These are phyloP conservation scores for Lolium rigidum DNA, from an alignment of 176 grass and related monocot species.

Conservation along the genomic window DNA sequence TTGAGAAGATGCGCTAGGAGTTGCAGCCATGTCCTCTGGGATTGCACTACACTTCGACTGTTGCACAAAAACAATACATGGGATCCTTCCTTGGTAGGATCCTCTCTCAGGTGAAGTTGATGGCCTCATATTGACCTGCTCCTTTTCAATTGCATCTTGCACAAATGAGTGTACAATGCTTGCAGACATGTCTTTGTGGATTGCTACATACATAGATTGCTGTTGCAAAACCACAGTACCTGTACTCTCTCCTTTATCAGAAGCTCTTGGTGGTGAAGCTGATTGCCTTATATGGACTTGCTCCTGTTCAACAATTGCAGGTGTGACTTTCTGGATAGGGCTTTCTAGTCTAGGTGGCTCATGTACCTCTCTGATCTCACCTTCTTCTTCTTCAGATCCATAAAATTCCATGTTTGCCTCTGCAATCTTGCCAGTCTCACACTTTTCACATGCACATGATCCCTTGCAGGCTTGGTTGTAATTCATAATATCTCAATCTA, in stretches of 20 bases:
- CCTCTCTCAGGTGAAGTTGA: slow-evolving; percentile 37
- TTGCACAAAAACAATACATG: slow-evolving; percentile 15
- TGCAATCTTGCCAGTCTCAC: slow-evolving; percentile 35
- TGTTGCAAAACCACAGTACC: slow-evolving; percentile 4
- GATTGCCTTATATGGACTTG: slow-evolving; percentile 7
- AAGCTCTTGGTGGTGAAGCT: slow-evolving; percentile 16
- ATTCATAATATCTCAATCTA: slow-evolving; percentile 46
- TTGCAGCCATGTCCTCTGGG: slow-evolving; percentile 21
- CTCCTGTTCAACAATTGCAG: slow-evolving; percentile 21
- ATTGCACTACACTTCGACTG: slow-evolving; percentile 6
- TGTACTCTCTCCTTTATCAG: slow-evolving; percentile 23
- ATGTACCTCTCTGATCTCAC: slow-evolving; percentile 51
- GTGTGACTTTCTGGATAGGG: slow-evolving; percentile 22
- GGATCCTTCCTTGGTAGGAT: slow-evolving; percentile 18
- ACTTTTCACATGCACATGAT: slow-evolving; percentile 16
- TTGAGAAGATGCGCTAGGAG: slow-evolving; percentile 19
- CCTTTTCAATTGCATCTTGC: background rate
- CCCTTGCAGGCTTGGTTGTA: slow-evolving; percentile 5
- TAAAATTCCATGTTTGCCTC: slow-evolving; percentile 31
- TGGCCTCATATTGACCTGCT: background rate
- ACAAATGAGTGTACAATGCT: slow-evolving; percentile 16
- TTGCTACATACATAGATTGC: background rate
- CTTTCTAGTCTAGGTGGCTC: slow-evolving; percentile 9
- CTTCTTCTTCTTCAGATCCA: slow-evolving; percentile 55
- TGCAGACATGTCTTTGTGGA: slow-evolving; percentile 19